Conservation (phyloP, 495 filamentous ascomycete species). For the Neurospora pannonica region DNA sequence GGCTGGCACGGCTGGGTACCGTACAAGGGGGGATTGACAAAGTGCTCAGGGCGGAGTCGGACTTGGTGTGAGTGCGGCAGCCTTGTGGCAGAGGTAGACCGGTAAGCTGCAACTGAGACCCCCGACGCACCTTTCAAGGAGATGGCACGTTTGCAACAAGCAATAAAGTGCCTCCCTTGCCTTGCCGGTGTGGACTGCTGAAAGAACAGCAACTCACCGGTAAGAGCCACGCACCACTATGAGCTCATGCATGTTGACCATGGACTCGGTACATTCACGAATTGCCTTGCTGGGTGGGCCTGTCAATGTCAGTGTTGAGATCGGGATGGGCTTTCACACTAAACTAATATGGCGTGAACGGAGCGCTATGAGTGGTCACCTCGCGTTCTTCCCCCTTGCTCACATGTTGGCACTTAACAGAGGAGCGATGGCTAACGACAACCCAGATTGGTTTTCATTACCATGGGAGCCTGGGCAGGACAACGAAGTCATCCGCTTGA, state of each 20-base stretch:
- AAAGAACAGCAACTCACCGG: background rate
- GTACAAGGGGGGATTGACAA: background rate
- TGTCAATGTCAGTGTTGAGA: background rate
- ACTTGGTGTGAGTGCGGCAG: background rate
- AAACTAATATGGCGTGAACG: background rate
- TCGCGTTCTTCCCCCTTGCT: background rate
- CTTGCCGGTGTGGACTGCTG: background rate
- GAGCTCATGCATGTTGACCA: background rate
- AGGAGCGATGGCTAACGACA: background rate
- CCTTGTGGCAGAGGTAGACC: background rate
- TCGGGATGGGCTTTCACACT: background rate
- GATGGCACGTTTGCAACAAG: background rate
- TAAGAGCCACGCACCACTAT: background rate
- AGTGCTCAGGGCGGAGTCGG: background rate
- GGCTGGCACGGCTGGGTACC: background rate
- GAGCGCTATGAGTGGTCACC: background rate
- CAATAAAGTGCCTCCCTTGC: background rate
- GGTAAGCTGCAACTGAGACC: background rate
- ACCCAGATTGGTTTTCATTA: background rate
- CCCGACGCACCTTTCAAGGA: background rate
- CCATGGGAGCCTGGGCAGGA: background rate
- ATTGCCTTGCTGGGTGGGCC: background rate
- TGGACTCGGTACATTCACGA: background rate
- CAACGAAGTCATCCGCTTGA: background rate
- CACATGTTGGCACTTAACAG: background rate